Conservation (phyloP, 225 moss, liverwort and hornwort genomes). For the Thuidium tamariscinum region DNA sequence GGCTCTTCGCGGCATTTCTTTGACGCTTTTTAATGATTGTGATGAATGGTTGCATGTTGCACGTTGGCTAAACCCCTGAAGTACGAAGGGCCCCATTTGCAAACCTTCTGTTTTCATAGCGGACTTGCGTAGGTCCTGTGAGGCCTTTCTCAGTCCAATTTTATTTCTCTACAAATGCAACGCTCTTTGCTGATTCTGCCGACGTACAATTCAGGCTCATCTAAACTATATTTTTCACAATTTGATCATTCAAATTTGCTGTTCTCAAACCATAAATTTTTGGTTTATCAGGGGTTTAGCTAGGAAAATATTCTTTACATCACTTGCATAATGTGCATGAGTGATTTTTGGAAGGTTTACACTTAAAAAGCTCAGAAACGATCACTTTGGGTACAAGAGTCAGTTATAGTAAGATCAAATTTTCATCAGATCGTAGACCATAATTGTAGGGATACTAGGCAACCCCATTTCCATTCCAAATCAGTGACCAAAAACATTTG, state of each 20-base stretch:
- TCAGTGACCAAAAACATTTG: background rate
- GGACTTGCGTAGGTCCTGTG: background rate
- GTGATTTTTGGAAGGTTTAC: background rate
- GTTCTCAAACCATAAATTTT: background rate
- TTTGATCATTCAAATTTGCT: background rate
- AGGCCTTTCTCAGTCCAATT: too few species aligned
- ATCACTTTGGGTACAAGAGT: background rate
- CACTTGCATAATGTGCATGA: background rate
- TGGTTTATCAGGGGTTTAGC: background rate
- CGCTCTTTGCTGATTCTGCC: background rate
- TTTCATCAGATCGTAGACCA: background rate
- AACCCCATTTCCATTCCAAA: background rate
- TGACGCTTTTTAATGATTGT: background rate
- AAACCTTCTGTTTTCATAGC: background rate
- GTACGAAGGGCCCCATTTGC: background rate
- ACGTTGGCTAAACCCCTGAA: background rate
- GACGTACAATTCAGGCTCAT: background rate
- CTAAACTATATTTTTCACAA: background rate
- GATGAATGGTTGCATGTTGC: background rate
- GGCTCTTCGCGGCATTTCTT: background rate
- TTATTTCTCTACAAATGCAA: background rate
- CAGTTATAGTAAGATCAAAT: background rate
- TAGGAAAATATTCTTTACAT: background rate
- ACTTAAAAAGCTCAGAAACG: background rate
- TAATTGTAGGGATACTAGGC: background rate